Evolutionary conservation across 1,284 basidiomycete genomes (phyloP).

Genomic region (Rhodotorula glutinis): DNA sequence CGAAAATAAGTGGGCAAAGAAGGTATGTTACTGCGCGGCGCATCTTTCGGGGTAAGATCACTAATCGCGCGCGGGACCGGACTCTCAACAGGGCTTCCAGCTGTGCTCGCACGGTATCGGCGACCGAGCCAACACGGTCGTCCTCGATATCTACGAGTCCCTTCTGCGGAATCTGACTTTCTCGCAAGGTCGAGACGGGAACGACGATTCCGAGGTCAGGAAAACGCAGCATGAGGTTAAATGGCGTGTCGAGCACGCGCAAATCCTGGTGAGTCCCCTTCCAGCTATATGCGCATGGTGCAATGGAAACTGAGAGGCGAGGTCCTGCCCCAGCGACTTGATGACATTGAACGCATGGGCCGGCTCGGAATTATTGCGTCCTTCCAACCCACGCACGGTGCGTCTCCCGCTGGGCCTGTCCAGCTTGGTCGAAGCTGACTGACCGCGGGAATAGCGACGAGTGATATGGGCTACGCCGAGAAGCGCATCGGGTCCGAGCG

Average conservation of each 20-base stretch:
- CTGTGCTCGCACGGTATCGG: conserved; percentile 86
- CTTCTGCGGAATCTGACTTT: conserved; percentile 55
- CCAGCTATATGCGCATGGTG: too few species aligned
- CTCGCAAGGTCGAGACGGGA: conserved; percentile 30
- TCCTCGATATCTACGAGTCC: conserved; percentile 73
- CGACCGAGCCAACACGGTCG: conserved; percentile 76
- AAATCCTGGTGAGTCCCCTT: conserved; percentile 59
- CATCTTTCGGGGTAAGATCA: too few species aligned
- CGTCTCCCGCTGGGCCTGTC: neutral
- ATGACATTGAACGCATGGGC: conserved; percentile 68
- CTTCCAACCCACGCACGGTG: conserved; percentile 83
- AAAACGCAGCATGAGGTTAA: conserved; percentile 51
- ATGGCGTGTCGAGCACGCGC: conserved; percentile 84
- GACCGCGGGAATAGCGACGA: conserved; percentile 52
- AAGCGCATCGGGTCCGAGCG: conserved; percentile 70
- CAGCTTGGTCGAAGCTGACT: too few species aligned
- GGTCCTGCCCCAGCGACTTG: conserved; percentile 53
- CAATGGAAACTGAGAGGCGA: too few species aligned
- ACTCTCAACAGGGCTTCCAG: conserved; percentile 35
- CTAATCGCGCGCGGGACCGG: too few species aligned
- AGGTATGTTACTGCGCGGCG: conserved; percentile 10
- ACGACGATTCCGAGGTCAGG: conserved; percentile 2
- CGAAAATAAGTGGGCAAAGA: conserved; percentile 26
- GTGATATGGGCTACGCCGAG: conserved; percentile 89
- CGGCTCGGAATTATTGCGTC: conserved; percentile 79